These are phyloP conservation scores for Trichocomaceae sp. DNA, from an alignment of 2,329 filamentous ascomycete species.

Conservation along the genomic window DNA sequence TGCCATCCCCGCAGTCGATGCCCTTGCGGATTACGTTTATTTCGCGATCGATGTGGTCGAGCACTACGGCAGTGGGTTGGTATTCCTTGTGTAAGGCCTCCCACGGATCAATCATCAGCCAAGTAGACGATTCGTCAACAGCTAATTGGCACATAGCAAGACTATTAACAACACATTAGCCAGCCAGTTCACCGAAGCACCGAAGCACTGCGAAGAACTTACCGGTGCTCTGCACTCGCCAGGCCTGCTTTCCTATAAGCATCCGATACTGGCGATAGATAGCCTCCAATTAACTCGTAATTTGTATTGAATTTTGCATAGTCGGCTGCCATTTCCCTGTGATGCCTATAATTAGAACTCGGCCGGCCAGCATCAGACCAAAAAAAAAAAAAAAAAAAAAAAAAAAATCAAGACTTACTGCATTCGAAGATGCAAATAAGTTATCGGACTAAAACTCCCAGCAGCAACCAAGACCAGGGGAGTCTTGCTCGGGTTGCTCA, in stretches of 20 bases:
- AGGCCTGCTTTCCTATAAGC: slow-evolving; percentile 75
- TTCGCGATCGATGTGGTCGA: slow-evolving; percentile 87
- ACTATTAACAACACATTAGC: slow-evolving; percentile 29
- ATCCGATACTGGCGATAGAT: slow-evolving; percentile 69
- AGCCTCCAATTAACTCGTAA: slow-evolving; percentile 82
- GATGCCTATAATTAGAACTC: slow-evolving; percentile 49
- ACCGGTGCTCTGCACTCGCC: slow-evolving; percentile 64
- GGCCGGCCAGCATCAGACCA: slow-evolving; percentile 36
- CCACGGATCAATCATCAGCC: slow-evolving; percentile 84
- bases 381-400: slow-evolving; percentile 12
- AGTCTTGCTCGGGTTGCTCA: slow-evolving; percentile 43
- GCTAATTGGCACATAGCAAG: slow-evolving; percentile 84
- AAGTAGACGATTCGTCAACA: slow-evolving; percentile 62
- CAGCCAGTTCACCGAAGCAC: background rate
- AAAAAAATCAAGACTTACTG: slow-evolving; percentile 4
- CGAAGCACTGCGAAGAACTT: slow-evolving; percentile 16
- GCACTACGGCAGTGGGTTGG: slow-evolving; percentile 77
- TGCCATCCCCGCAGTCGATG: slow-evolving; percentile 60
- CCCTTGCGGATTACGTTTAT: slow-evolving; percentile 75
- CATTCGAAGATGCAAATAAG: slow-evolving; percentile 49
- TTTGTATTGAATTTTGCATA: slow-evolving; percentile 67
- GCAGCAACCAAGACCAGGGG: slow-evolving; percentile 45
- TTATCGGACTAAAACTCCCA: slow-evolving; percentile 64
- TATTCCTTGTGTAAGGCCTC: slow-evolving; percentile 82
- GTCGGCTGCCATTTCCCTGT: slow-evolving; percentile 78